Evolutionary conservation across 2,329 filamentous ascomycete species (phyloP), one percentile per base, ranked within the genome.

Genomic region (Hypoxylon sp.): DNA sequence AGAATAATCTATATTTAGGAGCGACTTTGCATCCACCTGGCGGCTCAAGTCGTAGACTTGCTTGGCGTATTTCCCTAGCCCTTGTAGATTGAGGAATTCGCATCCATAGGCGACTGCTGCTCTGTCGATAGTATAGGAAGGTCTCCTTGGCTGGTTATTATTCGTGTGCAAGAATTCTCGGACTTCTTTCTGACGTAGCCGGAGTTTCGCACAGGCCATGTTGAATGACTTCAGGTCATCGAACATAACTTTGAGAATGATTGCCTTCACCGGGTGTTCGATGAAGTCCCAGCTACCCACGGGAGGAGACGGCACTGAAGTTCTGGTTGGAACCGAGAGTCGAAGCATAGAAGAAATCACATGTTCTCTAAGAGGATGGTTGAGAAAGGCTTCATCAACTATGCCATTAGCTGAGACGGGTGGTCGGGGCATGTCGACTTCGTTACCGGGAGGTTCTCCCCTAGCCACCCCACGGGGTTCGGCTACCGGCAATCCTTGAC

Each of bases 141-240:
- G 21, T 3, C 19, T 5, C 1, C 30, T 14, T n/a, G 17, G 11
- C 45, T 13, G n/a, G 17, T 49, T 3, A 7, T 9, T 0, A n/a
- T 63, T 43, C 21, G 30, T 34, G 0, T 1, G 1, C 2, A 50
- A 14, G 30, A 67, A 64, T 17, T 32, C 45, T 7, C 30, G 6
- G 34, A 58, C 25, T 9, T 67, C 50, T 10, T 21, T 6, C 13
- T 19, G 25, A 17, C 11, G 32, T n/a, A 67, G 36, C 10, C 30
- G 5, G 3, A 67, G 60, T 13, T 25, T 23, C 2, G 1, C 3
- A 28, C 56, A 57, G 13, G 60, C 65, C 1, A 11, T 10, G n/a
- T 49, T 7, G 7, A 67, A 61, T 10, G 56, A 60, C 3, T 34
- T 34, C 19, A 59, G n/a, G 3, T 36, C n/a, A 9, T 60, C 34